Percentiles rank a stretch among this genome's conserved stretches.
Conservation (phyloP, 495 filamentous ascomycete genomes). For the Neurospora sp. region DNA sequence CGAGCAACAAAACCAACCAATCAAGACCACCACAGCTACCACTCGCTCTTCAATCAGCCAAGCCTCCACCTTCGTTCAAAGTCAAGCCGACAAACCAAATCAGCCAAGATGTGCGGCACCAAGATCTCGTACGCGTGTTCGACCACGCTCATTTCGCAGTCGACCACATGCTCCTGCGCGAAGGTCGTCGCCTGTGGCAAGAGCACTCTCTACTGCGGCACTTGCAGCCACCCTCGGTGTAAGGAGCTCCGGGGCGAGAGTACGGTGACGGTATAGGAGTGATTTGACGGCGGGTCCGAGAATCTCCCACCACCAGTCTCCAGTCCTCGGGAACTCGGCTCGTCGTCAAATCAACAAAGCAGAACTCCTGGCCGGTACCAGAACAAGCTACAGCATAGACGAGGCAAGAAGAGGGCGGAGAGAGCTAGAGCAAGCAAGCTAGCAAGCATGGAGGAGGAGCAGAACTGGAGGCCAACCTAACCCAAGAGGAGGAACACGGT, state of each 20-base stretch:
- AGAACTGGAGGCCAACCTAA: background rate
- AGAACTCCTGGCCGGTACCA: background rate
- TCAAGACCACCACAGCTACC: background rate
- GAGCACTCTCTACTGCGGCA: conserved; percentile 23
- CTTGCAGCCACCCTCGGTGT: conserved; percentile 19
- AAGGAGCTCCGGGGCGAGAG: conserved; percentile 18
- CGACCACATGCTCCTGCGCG: conserved; percentile 17
- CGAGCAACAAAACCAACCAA: background rate
- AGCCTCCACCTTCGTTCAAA: background rate
- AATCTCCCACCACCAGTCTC: background rate
- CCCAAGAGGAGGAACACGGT: background rate
- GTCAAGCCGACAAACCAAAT: background rate
- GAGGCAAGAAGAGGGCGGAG: background rate
- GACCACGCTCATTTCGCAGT: conserved; percentile 21
- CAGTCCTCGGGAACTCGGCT: background rate
- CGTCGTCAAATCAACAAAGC: background rate
- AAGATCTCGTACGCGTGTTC: conserved; percentile 22
- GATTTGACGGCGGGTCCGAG: background rate
- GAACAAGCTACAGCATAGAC: background rate
- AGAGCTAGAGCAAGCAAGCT: background rate
- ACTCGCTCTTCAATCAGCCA: background rate
- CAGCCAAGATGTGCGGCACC: conserved; percentile 20
- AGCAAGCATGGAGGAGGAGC: background rate
- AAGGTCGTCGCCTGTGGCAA: conserved; percentile 19
- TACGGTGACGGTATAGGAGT: background rate